These are phyloP conservation scores for Didymella pinodella DNA, from an alignment of 2,329 filamentous ascomycete species.

Conservation along the genomic window DNA sequence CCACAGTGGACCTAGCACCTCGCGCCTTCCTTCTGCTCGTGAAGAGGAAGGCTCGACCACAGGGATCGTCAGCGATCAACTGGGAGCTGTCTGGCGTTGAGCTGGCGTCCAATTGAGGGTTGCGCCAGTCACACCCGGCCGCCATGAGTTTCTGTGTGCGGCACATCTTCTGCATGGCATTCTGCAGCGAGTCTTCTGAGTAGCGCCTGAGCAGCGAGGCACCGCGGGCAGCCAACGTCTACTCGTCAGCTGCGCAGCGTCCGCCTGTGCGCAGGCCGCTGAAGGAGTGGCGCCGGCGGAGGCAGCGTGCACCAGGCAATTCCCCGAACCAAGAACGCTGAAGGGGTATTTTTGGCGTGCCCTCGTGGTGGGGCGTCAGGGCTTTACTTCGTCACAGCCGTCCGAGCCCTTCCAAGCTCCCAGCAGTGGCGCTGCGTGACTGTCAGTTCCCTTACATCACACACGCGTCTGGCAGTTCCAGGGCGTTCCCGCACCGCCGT, in stretches of 20 bases:
- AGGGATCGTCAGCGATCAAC: conserved; percentile 22
- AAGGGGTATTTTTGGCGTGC: conserved; percentile 32
- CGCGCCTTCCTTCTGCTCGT: conserved; percentile 21
- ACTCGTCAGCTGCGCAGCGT: conserved; percentile 4
- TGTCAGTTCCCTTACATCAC: conserved; percentile 25
- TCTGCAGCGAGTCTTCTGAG: conserved; percentile 6
- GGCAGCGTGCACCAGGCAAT: conserved; percentile 22
- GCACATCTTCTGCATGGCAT: conserved; percentile 11
- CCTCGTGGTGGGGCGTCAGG: conserved; percentile 26
- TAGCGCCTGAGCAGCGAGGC: conserved; percentile 4
- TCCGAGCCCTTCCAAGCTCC: conserved; percentile 28
- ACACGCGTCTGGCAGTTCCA: conserved; percentile 21
- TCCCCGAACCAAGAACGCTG: conserved; percentile 30
- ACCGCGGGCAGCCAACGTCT: conserved; percentile 1
- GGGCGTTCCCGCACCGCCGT: conserved; percentile 11
- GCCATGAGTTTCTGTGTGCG: conserved; percentile 8
- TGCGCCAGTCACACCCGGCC: conserved; percentile 14
- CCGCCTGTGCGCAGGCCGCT: conserved; percentile 14
- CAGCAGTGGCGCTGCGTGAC: conserved; percentile 19
- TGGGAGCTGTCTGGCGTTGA: conserved; percentile 7
- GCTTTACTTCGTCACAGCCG: conserved; percentile 25
- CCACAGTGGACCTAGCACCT: conserved; percentile 23
- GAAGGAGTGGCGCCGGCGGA: conserved; percentile 18
- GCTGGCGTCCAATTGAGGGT: conserved; percentile 14
- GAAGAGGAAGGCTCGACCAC: conserved; percentile 23